A percentile compares a stretch with the other conserved stretches of the same genome.
Evolutionary conservation across 257 asterid species (phyloP).

Genomic region (Henckelia pumila): DNA sequence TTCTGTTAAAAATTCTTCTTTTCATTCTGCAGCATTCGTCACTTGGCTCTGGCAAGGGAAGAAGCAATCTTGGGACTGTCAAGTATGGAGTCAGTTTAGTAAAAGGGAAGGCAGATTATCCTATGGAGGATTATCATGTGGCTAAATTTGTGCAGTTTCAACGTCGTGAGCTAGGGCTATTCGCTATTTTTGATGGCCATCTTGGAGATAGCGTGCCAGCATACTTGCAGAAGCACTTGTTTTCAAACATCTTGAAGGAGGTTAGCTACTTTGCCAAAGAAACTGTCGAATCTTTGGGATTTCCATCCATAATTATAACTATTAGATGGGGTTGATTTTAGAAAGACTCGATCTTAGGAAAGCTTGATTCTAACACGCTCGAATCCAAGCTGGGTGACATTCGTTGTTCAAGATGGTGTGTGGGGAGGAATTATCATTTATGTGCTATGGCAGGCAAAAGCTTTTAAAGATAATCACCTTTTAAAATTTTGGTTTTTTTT

Average conservation of each 20-base stretch:
- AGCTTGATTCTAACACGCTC: too few relatives aligned
- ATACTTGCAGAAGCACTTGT: slow-evolving; percentile 66
- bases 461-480: too few relatives aligned
- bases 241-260: slow-evolving; percentile 69
- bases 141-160: slow-evolving; percentile 55
- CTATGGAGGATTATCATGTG: slow-evolving; percentile 87
- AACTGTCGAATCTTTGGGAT: neutral
- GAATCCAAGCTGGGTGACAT: too few relatives aligned
- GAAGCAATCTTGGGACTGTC: slow-evolving; percentile 53
- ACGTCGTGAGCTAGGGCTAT: slow-evolving; percentile 69
- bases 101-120: slow-evolving; percentile 76
- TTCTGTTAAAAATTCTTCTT: too few relatives aligned
- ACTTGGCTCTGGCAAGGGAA: slow-evolving; percentile 74
- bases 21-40: slow-evolving; percentile 61
- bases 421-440: too few relatives aligned
- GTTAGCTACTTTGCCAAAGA: slow-evolving; percentile 35
- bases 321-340: neutral
- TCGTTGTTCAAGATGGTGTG: too few relatives aligned
- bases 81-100: slow-evolving; percentile 74
- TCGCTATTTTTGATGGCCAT: slow-evolving; percentile 92
- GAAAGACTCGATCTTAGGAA: too few relatives aligned
- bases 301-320: neutral
- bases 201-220: slow-evolving; percentile 83
- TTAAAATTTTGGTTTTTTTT: too few relatives aligned
- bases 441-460: too few relatives aligned